A percentile compares a stretch with the other conserved stretches of the same genome.
phyloP scores from a whole-genome alignment of 768 basidiomycete genomes.

The Cystofilobasidium capitatum region DNA sequence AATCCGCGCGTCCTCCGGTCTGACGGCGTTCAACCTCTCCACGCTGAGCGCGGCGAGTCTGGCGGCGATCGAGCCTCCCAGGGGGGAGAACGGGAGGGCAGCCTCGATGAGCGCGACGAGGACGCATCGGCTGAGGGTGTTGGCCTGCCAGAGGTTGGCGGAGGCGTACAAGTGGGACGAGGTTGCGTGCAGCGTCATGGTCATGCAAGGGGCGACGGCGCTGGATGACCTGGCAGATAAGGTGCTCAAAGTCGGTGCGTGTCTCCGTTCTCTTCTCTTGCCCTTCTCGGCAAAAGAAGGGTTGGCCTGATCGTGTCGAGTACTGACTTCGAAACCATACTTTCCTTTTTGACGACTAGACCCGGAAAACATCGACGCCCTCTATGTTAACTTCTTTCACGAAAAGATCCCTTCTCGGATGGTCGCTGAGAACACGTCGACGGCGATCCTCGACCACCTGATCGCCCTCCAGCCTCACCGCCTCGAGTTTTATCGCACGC shows the following conservation, averaged over 20 bases:
- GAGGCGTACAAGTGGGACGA: slow-evolving; percentile 79
- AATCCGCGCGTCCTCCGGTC: slow-evolving; percentile 73
- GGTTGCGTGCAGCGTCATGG: slow-evolving; percentile 84
- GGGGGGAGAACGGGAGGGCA: slow-evolving; percentile 52
- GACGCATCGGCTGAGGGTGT: slow-evolving; percentile 63
- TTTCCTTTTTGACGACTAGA: slow-evolving; percentile 40
- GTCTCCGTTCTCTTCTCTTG: not conserved
- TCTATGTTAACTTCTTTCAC: slow-evolving; percentile 87
- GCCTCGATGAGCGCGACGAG: slow-evolving; percentile 77
- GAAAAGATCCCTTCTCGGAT: slow-evolving; percentile 90
- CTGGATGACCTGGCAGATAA: slow-evolving; percentile 87
- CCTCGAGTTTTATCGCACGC: slow-evolving; percentile 74
- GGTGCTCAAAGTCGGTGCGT: slow-evolving; percentile 60
- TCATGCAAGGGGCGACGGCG: slow-evolving; percentile 88
- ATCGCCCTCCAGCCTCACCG: slow-evolving; percentile 63
- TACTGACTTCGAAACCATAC: not conserved
- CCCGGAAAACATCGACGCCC: slow-evolving; percentile 64
- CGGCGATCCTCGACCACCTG: slow-evolving; percentile 66
- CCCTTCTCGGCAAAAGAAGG: not conserved
- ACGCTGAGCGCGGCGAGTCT: slow-evolving; percentile 46
- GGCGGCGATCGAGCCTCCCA: slow-evolving; percentile 32
- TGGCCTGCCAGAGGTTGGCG: slow-evolving; percentile 56
- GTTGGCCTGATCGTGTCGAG: not conserved
- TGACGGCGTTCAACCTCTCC: slow-evolving; percentile 63
- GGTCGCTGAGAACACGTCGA: slow-evolving; percentile 71